Evolutionary conservation across 192 early-diverging fungal species (phyloP).

Genomic region (Coemansia sp.): DNA sequence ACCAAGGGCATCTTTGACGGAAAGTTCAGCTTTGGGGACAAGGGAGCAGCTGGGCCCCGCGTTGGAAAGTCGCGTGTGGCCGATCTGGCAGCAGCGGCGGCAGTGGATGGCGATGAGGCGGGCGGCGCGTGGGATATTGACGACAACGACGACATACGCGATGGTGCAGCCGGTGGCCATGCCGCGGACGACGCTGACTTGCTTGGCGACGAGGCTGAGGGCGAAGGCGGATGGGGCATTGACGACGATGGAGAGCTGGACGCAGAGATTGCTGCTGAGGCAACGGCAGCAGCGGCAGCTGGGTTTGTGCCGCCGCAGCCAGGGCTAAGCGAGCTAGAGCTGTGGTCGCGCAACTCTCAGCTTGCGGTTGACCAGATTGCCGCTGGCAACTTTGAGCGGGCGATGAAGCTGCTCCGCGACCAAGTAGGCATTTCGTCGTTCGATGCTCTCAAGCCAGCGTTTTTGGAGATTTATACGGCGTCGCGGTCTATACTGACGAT

Average conservation of each 20-base stretch:
- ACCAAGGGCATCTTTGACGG: conserved; percentile 84
- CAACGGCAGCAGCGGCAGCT: conserved; percentile 52
- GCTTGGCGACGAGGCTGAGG: conserved; percentile 57
- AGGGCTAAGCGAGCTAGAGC: conserved; percentile 67
- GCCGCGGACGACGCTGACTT: conserved; percentile 42
- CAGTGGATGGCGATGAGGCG: conserved; percentile 56
- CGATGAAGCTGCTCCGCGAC: conserved; percentile 90
- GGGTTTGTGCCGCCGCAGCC: conserved; percentile 72
- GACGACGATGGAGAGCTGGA: conserved; percentile 78
- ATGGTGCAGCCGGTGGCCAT: conserved; percentile 11
- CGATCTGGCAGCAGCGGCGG: conserved; percentile 62
- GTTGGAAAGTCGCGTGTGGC: conserved; percentile 54
- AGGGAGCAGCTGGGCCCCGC: conserved; percentile 38
- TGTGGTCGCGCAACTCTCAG: conserved; percentile 83
- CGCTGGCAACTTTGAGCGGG: conserved; percentile 91
- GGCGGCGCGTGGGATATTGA: conserved; percentile 78
- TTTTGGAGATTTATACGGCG: conserved; percentile 82
- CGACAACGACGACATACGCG: conserved; percentile 67
- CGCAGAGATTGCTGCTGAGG: conserved; percentile 59
- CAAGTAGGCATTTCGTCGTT: conserved; percentile 94
- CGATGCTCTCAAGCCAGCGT: conserved; percentile 84
- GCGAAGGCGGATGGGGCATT: conserved; percentile 81
- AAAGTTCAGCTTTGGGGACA: conserved; percentile 60
- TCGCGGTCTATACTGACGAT: conserved; percentile 63
- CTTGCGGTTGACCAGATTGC: conserved; percentile 92